Evolutionary conservation across 2,329 filamentous ascomycete species (phyloP), one percentile per base, ranked within the genome.

Genomic region (Ceratocystis alfenasii): DNA sequence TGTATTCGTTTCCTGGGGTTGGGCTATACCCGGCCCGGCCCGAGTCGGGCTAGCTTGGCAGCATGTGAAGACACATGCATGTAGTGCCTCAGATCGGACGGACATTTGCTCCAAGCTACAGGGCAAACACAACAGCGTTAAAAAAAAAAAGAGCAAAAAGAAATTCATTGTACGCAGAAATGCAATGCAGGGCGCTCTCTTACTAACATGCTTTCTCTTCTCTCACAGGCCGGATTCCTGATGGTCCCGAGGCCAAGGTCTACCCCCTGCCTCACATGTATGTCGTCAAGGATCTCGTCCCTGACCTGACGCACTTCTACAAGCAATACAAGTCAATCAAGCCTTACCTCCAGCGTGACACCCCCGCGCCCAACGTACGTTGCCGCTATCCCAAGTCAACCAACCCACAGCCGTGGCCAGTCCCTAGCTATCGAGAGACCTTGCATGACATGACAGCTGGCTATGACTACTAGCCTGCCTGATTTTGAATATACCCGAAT

Each of bases 251-350:
- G 72, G 85, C 89, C 74, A 93, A 95, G 81, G 92, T 99, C 78
- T 99, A 99, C 81, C 94, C 94, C 68, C 84, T 99, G 71, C 94
- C 94, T 72, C 94, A 99, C 80, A 96, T 92, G 77, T 99, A 96
- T 79, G 90, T 99, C 72, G 92, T 99, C 79, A 99, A 97, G 85
- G 94, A 99, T 76, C 86, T 99, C 69, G 94, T 99, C 44, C 93
- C 94, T 68, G 94, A 99, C 76, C 81, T 99, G 80, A 99, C 94
- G 69, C 89, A 94, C 74, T 97, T 99, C 81, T 99, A 99, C 86
- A 97, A 97, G 84, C 94, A 99, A 83, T 99, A 99, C 85, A 96
- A 96, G 80, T 96, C 92, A 17, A 96, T 99, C 80, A 95, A 97
- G 86, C 94, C 94, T 55, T 99, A 96, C 77, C 86, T 99, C 65